Percentiles rank a stretch among this genome's conserved stretches.
Evolutionary conservation across 1,139 yeast genomes (phyloP).

Genomic region (Yamadazyma triangularis): DNA sequence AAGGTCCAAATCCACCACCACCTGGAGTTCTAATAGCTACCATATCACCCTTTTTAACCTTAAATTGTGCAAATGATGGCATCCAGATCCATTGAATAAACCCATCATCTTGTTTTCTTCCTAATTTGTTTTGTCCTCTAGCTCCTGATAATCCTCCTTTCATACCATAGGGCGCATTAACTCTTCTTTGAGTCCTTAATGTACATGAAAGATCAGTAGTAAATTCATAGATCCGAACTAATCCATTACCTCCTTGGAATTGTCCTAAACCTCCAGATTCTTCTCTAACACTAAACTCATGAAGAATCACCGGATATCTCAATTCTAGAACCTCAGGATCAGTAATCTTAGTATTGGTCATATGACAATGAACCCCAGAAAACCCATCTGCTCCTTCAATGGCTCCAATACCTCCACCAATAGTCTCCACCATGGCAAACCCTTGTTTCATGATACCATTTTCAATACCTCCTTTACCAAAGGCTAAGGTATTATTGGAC

Average conservation of each 20-base stretch:
- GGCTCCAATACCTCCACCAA: slow-evolving; percentile 12
- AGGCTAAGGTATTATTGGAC: slow-evolving; percentile 3
- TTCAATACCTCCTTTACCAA: slow-evolving; percentile 9
- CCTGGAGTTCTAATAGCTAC: slow-evolving; percentile 46
- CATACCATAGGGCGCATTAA: slow-evolving; percentile 17
- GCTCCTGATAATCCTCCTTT: slow-evolving; percentile 40
- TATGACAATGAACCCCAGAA: slow-evolving; percentile 42
- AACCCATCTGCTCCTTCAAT: slow-evolving; percentile 25
- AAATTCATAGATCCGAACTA: slow-evolving; percentile 16
- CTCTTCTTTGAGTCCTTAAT: slow-evolving; percentile 16
- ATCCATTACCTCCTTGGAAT: slow-evolving; percentile 30
- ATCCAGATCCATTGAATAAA: slow-evolving; percentile 17
- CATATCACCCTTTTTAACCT: slow-evolving; percentile 33
- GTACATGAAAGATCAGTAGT: slow-evolving; percentile 14
- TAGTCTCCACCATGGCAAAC: slow-evolving; percentile 12
- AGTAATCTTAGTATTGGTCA: slow-evolving; percentile 40
- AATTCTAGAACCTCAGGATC: slow-evolving; percentile 36
- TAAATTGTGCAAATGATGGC: slow-evolving; percentile 16
- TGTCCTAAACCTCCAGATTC: slow-evolving; percentile 33
- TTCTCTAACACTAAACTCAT: slow-evolving; percentile 23
- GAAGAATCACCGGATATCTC: slow-evolving; percentile 29
- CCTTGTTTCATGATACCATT: slow-evolving; percentile 11
- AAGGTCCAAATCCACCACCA: slow-evolving; percentile 47
- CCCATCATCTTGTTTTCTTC: slow-evolving; percentile 20
- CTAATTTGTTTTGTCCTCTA: slow-evolving; percentile 58